Conservation (phyloP, 805 yeast genomes). For the Wickerhamomyces ciferrii region DNA sequence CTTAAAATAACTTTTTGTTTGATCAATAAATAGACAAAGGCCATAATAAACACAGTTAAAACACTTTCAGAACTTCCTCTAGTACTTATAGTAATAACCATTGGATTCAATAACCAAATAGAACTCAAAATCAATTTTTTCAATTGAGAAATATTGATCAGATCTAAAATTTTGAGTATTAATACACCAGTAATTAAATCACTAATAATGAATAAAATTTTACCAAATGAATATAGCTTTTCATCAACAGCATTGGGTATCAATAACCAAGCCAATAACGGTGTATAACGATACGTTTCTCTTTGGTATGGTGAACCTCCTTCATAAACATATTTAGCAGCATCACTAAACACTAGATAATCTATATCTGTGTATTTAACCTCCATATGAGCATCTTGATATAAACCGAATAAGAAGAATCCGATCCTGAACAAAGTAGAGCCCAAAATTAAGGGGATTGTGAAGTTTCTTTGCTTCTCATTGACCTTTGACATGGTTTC, state of each 20-base stretch:
- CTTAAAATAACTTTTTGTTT: conserved; percentile 25
- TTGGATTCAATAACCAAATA: conserved; percentile 89
- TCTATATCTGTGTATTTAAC: conserved; percentile 93
- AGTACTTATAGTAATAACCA: conserved; percentile 90
- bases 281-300: conserved; percentile 92
- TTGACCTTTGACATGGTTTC: background rate
- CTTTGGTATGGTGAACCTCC: conserved; percentile 69
- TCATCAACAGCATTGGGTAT: conserved; percentile 49
- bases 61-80: conserved; percentile 93
- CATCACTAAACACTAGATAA: conserved; percentile 91
- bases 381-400: conserved; percentile 76
- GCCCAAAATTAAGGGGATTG: conserved; percentile 4
- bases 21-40: conserved; percentile 44
- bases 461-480: background rate
- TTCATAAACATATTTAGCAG: conserved; percentile 60
- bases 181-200: conserved; percentile 79
- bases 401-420: conserved; percentile 73
- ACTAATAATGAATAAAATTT: conserved; percentile 66
- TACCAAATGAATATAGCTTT: conserved; percentile 66
- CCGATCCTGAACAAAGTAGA: conserved; percentile 42
- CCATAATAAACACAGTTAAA: conserved; percentile 69
- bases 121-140: conserved; percentile 41
- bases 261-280: conserved; percentile 79
- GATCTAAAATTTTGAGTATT: conserved; percentile 36
- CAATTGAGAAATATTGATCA: conserved; percentile 17